Conservation (phyloP, 1,284 basidiomycete species). For the Fistulinella cinereoalba region DNA sequence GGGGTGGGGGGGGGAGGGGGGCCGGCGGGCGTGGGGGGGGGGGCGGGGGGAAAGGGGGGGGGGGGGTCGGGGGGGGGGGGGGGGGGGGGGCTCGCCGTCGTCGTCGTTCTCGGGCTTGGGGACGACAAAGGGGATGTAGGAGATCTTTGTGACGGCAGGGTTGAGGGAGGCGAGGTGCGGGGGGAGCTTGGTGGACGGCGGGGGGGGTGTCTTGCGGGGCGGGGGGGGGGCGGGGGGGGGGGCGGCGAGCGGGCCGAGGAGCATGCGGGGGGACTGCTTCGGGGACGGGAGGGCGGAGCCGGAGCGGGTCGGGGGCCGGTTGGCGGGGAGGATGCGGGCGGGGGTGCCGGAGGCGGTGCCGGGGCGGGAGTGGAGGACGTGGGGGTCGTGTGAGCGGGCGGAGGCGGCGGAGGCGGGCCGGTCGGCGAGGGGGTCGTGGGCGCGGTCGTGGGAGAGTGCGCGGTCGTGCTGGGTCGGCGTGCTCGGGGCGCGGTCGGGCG, state of each 20-base stretch:
- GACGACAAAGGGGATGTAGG: constrained; percentile 28
- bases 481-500: constrained; percentile 17
- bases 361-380: constrained; percentile 26
- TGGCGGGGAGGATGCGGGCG: constrained; percentile 20
- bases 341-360: constrained; percentile 25
- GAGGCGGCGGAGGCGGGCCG: constrained; percentile 31
- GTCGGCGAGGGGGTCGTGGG: constrained; percentile 21
- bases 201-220: constrained; percentile 30
- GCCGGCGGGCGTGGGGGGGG: too few relatives aligned
- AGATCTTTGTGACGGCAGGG: constrained; percentile 32
- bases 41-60: too few relatives aligned
- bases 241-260: constrained; percentile 16
- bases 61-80: too few relatives aligned
- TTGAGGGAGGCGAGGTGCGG: constrained; percentile 35
- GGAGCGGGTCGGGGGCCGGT: constrained; percentile 30
- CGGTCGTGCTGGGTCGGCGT: constrained; percentile 23
- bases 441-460: constrained; percentile 18
- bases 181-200: constrained; percentile 33
- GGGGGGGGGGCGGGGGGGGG: constrained; percentile 25
- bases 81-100: too few relatives aligned
- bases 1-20: too few relatives aligned
- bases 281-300: constrained; percentile 29
- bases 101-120: too few relatives aligned
- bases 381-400: constrained; percentile 31
- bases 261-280: constrained; percentile 29